These are phyloP conservation scores for Astragalus glycyphyllos DNA, from an alignment of 306 rosid genomes.

Conservation along the genomic window DNA sequence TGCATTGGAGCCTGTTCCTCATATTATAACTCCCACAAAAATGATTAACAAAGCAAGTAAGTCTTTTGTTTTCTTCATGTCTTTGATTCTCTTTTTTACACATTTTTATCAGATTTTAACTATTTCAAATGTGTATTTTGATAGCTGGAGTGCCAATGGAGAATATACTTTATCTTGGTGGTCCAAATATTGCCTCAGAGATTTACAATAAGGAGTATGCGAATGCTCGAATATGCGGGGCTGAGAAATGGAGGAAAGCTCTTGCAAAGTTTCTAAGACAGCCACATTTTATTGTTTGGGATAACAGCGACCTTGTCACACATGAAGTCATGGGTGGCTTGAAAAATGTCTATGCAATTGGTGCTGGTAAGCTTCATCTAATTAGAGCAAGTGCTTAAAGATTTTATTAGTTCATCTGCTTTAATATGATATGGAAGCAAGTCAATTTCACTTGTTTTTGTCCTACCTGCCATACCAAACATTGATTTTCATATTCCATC, in stretches of 20 bases:
- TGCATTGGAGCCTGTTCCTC: conserved; percentile 83
- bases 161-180: conserved; percentile 93
- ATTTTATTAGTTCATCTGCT: too few relatives aligned
- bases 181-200: conserved; percentile 95
- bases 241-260: conserved; percentile 91
- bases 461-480: not conserved
- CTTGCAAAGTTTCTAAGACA: conserved; percentile 86
- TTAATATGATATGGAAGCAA: not conserved
- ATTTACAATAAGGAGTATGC: conserved; percentile 93
- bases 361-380: conserved; percentile 69
- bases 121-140: conserved; percentile 29
- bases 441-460: not conserved
- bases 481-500: not conserved
- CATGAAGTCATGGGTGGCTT: conserved; percentile 98
- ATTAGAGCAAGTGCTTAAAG: not conserved
- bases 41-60: conserved; percentile 89
- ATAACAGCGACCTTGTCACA: conserved; percentile 89
- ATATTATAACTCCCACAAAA: conserved; percentile 84
- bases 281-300: conserved; percentile 93
- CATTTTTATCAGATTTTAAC: conserved; percentile 18
- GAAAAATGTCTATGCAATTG: conserved; percentile 94
- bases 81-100: not conserved
- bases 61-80: conserved; percentile 39
- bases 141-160: conserved; percentile 84
- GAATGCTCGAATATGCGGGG: conserved; percentile 95